Evolutionary conservation across 257 asterid genomes (phyloP), one percentile per base, ranked within the genome.

Genomic region (Schizonepeta tenuifolia): DNA sequence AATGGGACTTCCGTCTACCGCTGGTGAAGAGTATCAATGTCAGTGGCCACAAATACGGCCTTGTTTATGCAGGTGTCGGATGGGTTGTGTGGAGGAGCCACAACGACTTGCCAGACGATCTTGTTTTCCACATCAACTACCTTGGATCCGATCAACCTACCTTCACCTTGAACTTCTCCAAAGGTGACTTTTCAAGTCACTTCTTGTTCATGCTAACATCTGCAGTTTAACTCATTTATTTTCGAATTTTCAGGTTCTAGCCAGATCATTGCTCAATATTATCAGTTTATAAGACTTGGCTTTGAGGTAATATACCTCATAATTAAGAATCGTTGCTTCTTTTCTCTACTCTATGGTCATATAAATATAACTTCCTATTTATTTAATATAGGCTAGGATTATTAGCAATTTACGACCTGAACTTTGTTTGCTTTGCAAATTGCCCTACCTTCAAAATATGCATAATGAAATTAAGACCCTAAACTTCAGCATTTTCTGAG

Each of bases 131-230:
- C 49, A 90, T 88, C 58, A 90, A 88, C 77, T 88, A 90, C 73
- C 90, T 88, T 0, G 95, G 97, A 14, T 82, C 97, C 11, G 91
- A 90, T 80, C 97, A 90, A 61, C 97, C 97, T 50, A 88, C 97
- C 10, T 90, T 90, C 58, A 90, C 97, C 26, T 86, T 90, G 11
- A 90, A 90, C 76, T 90, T 90, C 86, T 88, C 93, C 1, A 90
- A 90, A 81, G 95, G 95, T 86, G 0, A 24, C 22, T 4, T 38
- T 46, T 74, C n/a, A n/a, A n/a, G n/a, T n/a, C 14, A 4, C 9
- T 9, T 2, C 9, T 9, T 1, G 5, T 47, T 58, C 15, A 0
- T 49, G 28, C 28, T 36, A 6, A 24, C 2, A 10, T 38, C 38
- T 22, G 43, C 18, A 12, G 59, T 12, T 44, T 59, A 2, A 38